Evolutionary conservation across 768 basidiomycete species (phyloP).

Genomic region (Pseudohyphozyma bogoriensis): DNA sequence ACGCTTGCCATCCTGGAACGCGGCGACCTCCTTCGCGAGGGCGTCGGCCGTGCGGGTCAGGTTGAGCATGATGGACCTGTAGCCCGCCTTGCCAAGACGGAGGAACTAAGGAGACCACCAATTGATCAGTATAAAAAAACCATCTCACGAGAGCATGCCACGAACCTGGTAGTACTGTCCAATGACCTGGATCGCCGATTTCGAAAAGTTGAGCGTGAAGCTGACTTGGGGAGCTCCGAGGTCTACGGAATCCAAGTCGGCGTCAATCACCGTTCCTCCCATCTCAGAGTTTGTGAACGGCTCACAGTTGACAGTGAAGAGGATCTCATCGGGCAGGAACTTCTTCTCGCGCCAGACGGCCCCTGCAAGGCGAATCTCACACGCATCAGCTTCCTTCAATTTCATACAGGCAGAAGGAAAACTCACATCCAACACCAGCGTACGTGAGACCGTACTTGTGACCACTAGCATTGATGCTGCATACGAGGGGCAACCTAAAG

Average conservation of each 20-base stretch:
- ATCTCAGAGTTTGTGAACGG: no score
- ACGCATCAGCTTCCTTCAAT: neutral
- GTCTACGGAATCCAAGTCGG: neutral
- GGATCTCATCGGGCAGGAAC: constrained; percentile 37
- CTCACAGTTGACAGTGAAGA: constrained; percentile 34
- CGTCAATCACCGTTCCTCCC: no score
- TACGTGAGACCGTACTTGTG: constrained; percentile 30
- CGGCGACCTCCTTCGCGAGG: constrained; percentile 26
- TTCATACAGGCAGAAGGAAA: neutral
- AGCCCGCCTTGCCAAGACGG: constrained; percentile 36
- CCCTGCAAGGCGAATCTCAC: no score
- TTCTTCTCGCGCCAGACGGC: constrained; percentile 34
- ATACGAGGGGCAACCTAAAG: constrained; percentile 36
- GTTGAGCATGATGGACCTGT: constrained; percentile 36
- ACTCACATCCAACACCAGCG: constrained; percentile 36
- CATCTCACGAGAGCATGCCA: neutral
- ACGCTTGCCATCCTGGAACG: constrained; percentile 22
- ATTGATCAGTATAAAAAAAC: neutral
- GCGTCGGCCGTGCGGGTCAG: constrained; percentile 32
- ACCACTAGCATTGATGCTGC: constrained; percentile 37
- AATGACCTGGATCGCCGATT: constrained; percentile 33
- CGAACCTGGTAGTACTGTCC: constrained; percentile 29
- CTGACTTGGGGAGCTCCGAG: constrained; percentile 8
- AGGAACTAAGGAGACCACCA: constrained; percentile 20
- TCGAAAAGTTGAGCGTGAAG: constrained; percentile 30